Evolutionary conservation across 169 alveolate genomes (phyloP), one percentile per base, ranked within the genome.

Genomic region (Eimeria praecox): DNA sequence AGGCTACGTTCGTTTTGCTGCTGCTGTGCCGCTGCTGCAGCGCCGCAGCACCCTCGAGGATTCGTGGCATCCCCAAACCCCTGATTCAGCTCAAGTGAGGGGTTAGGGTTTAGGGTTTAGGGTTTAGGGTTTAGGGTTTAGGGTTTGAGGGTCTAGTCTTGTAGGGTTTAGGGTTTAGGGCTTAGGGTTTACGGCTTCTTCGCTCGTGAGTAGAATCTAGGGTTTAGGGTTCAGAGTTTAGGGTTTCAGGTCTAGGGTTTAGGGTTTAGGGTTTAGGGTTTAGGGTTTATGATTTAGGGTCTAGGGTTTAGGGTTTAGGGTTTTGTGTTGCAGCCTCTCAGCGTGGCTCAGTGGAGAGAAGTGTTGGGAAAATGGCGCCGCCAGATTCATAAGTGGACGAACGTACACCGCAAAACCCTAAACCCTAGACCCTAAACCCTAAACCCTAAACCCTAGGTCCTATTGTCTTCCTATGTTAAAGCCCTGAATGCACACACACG

Each of bases 11-110:
- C 88, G 49, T 62, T 54, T 40, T 94, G 62, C 78, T 83, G 83
- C 85, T 94, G 89, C 71, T 54, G 52, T 27, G 46, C 54, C 94
- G 66, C 66, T 87, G 85, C 80, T 24, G 69, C 46, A 46, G 71
- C 54, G 96, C 66, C 8, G 66, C 66, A 6, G 66, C n/a, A 27
- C 66, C 66, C 66, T 56, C 18, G 66, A 6, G 18, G 66, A 56
- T 4, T 56, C 66, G 4, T 56, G 66, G 66, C 66, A 56, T 56
- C 66, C 66, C 66, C 66, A 35, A 69, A 69, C 80, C 44, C 44
- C 49, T 14, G 44, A 69, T n/a, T 3, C 80, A 3, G 14, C 38
- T 8, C 38, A 69, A 24, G 44, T 35, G 42, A 38, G 83, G 27
- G 24, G 3, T 27, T 66, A 38, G 52, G 90, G 62, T 78, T 44